Base-by-base conservation (phyloP, 2,329 filamentous ascomycete species). In the Alternaria infectoria region DNA sequence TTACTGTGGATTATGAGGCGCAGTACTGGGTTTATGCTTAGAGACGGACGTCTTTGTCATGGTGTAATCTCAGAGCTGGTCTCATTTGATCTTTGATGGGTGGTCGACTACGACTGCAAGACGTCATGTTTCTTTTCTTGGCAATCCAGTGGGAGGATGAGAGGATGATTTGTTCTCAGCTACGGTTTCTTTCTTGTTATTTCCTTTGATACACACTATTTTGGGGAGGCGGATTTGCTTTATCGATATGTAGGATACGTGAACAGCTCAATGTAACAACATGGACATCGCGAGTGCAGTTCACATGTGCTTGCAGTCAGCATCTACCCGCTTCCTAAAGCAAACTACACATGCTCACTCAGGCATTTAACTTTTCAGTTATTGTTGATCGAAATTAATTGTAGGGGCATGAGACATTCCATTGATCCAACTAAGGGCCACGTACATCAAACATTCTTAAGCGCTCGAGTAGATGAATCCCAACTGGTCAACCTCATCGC, bases 1-100 rank as follows among this genome's bases (percentile, higher is more conserved):
- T 97, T 68, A 84, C 90, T 65, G 88, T 97, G n/a, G 84, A 93
- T 73, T 97, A 98, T 81, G 84, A 92, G 47, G 89, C 94, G 44
- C 88, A 95, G 86, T 97, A 92, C 69, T 90, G 87, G 90, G 89
- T 85, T 54, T 87, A 80, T 62, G 79, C 66, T 10, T 72, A 51
- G 30, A 23, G 30, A 15, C 23, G 6, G 19, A 17, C 19, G 11
- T 40, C 30, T 40, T 10, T 36, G 36, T 15, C 9, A n/a, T n/a
- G 5, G 17, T n/a, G 19, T 5, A 25, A 11, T 30, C 19, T 32
- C 21, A 17, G 30, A 40, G 49, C 49, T 36, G 49, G 36, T 2
- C 49, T 52, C 49, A 4, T 36, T 7, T 25, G 28, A 21, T 25
- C 19, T 13, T n/a, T 25, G 40, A 10, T 6, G 28, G 25, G 12